These are phyloP conservation scores for Neonothopanus nambi DNA, from an alignment of 1,284 basidiomycete species.

Conservation along the genomic window DNA sequence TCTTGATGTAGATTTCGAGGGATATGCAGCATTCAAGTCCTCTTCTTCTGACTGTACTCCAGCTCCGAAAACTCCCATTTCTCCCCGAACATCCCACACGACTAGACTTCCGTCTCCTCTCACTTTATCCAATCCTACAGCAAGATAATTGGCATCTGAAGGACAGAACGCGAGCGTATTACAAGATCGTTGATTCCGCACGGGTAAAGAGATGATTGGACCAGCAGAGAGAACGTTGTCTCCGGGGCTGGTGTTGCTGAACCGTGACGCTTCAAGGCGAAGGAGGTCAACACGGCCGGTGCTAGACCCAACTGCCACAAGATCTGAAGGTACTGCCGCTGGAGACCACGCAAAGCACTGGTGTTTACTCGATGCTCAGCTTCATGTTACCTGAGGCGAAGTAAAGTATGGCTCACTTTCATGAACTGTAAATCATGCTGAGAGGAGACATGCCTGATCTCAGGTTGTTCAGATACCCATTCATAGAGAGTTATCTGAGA, in stretches of 20 bases:
- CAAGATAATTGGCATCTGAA: conserved; percentile 71
- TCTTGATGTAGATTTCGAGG: conserved; percentile 4
- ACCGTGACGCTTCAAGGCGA: conserved; percentile 62
- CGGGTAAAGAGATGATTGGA: conserved; percentile 55
- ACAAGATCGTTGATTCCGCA: conserved; percentile 65
- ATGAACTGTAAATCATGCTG: conserved; percentile 70
- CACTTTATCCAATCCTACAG: conserved; percentile 77
- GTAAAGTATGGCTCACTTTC: conserved; percentile 50
- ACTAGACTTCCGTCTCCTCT: conserved; percentile 71
- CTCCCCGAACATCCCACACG: conserved; percentile 71
- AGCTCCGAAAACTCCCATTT: conserved; percentile 37
- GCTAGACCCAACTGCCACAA: conserved; percentile 72
- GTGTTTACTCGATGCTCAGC: conserved; percentile 7
- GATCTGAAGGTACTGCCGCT: conserved; percentile 64
- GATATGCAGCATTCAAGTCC: conserved; percentile 28
- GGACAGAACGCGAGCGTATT: conserved; percentile 70
- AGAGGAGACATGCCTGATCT: conserved; percentile 72
- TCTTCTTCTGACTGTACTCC: not conserved
- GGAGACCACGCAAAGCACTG: conserved; percentile 83
- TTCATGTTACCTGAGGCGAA: not conserved
- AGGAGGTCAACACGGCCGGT: conserved; percentile 74
- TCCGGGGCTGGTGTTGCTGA: conserved; percentile 36
- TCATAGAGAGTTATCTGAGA: conserved; percentile 78
- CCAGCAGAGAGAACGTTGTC: conserved; percentile 57
- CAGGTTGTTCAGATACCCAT: conserved; percentile 62